These are phyloP conservation scores for Bruguiera hainesii DNA, from an alignment of 441 rosid species.

Conservation along the genomic window DNA sequence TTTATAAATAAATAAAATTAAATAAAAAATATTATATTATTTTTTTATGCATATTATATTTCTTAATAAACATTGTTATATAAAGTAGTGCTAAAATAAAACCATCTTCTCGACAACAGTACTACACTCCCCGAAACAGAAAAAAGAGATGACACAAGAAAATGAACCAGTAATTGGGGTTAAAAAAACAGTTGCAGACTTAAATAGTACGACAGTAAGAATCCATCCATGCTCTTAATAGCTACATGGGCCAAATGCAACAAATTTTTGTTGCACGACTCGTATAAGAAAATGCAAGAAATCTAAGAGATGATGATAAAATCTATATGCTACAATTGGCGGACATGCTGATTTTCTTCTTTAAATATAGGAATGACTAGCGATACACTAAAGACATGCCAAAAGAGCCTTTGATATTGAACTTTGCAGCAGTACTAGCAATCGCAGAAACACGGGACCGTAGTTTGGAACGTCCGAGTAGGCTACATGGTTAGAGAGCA, in stretches of 20 bases:
- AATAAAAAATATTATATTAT: too few relatives aligned
- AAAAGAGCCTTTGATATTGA: not conserved
- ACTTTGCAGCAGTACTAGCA: constrained; percentile 1
- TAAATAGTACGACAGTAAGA: not conserved
- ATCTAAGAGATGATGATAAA: constrained; percentile 7
- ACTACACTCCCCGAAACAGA: not conserved
- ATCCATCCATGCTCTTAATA: not conserved
- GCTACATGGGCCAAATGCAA: constrained; percentile 15
- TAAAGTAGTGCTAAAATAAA: too few relatives aligned
- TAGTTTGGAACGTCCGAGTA: not conserved
- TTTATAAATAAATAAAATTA: too few relatives aligned
- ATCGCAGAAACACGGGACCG: not conserved
- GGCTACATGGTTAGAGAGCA: constrained; percentile 38
- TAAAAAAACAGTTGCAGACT: not conserved
- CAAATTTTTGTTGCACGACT: constrained; percentile 23
- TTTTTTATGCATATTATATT: too few relatives aligned
- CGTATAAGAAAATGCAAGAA: constrained; percentile 14
- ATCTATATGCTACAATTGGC: constrained; percentile 17
- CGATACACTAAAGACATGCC: constrained; percentile 8
- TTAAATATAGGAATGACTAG: constrained; percentile 5
- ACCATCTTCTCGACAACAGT: too few relatives aligned
- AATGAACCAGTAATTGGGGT: not conserved
- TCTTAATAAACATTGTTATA: too few relatives aligned
- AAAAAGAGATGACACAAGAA: not conserved
- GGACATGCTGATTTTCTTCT: constrained; percentile 9